Evolutionary conservation across 257 asterid genomes (phyloP), one percentile per base, ranked within the genome.

Genomic region (Scutellaria barbata): DNA sequence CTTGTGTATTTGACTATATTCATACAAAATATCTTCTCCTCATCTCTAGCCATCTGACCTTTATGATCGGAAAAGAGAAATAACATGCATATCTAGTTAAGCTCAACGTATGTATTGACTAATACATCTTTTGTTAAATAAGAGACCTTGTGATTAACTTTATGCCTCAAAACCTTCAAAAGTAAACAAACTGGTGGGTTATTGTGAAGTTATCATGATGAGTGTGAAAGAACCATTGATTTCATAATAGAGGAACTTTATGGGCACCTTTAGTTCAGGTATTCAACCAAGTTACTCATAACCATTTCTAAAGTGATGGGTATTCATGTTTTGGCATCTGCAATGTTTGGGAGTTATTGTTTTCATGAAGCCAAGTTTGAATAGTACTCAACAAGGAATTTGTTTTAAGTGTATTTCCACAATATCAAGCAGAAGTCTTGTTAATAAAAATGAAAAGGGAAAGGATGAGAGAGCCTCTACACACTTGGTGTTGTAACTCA

Each of bases 171-270:
- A 43, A 41, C 40, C 10, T 12, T 8, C 30, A 10, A 22, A 43
- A 33, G n/a, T 30, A 11, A 52, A 11, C 35, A 39, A 42, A 9
- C 10, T 42, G 33, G 50, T 9, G 6, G 45, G 74, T 25, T 39
- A 10, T 18, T 55, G 46, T 41, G 52, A 57, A 58, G 59, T 30
- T 72, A 54, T 51, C 65, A 64, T 57, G 65, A 10, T 73, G 65
- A 54, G 51, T 48, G 25, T 25, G 37, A 20, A 52, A 40, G 8
- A 67, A 68, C 17, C 10, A 42, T 41, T 54, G 14, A 12, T n/a
- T 20, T 22, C 53, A 41, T 20, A 18, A 62, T 62, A 5, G 35
- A 62, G 51, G 4, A 62, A 17, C 30, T 63, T 41, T 17, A 48
- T 48, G 61, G 65, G 47, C 25, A 22, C 10, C n/a, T 6, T 22